Percentiles rank a stretch among this genome's conserved stretches.
Conservation (phyloP, 129 eudicot species). For the Gnaphalium uliginosum region DNA sequence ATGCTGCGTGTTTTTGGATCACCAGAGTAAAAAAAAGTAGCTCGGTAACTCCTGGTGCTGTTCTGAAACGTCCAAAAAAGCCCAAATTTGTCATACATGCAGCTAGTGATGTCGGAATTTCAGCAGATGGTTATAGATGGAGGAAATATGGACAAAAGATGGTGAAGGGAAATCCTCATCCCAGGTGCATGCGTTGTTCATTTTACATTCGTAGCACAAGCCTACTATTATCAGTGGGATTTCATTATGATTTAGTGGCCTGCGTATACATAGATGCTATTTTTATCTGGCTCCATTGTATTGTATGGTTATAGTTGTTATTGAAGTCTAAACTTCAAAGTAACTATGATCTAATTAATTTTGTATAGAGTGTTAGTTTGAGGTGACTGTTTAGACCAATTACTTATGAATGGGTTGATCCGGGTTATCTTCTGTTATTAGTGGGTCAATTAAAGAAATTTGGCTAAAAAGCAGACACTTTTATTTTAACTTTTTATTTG, state of each 20-base stretch:
- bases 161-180: slow-evolving; percentile 81
- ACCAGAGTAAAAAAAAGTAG: slow-evolving; percentile 61
- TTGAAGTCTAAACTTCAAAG: neutral
- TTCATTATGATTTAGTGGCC: slow-evolving; percentile 1
- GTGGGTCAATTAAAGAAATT: no score
- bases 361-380: neutral
- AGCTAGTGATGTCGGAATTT: slow-evolving; percentile 71
- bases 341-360: neutral
- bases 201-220: slow-evolving; percentile 1
- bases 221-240: neutral
- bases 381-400: neutral
- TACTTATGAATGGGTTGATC: neutral
- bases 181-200: slow-evolving; percentile 51
- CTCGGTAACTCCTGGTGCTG: slow-evolving; percentile 43
- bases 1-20: slow-evolving; percentile 18
- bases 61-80: slow-evolving; percentile 57
- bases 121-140: slow-evolving; percentile 85
- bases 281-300: neutral
- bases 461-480: no score
- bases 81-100: slow-evolving; percentile 78
- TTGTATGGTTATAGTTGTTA: neutral
- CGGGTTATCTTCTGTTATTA: neutral
- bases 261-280: neutral
- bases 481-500: no score
- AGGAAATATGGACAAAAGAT: slow-evolving; percentile 77